Evolutionary conservation across 2,329 filamentous ascomycete genomes (phyloP), one percentile per base, ranked within the genome.

Genomic region (Epichloe hybrida): DNA sequence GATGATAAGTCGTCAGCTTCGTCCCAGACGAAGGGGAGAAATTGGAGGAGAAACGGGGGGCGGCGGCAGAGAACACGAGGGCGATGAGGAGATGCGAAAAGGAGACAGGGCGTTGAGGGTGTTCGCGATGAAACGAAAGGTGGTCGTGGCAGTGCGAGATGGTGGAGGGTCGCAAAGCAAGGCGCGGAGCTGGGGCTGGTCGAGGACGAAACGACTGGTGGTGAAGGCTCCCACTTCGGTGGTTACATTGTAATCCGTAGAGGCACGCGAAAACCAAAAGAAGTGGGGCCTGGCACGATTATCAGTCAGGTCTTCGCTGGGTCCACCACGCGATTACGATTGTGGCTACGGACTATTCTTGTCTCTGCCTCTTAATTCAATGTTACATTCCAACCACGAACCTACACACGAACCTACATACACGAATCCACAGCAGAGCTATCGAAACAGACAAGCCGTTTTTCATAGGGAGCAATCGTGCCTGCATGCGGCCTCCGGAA

Each of bases 121-220:
- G 49, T 35, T 46, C n/a, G 49, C 40, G 43, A 46, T 35, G 43
- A 36, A 40, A 44, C 31, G 40, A 43, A 36, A 5, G 23, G 46
- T 51, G 45, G 50, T 51, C 34, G 50, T 48, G 45, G 46, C 50
- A 38, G 50, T 17, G 9, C 34, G 38, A 51, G 45, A 35, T 48
- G 49, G 49, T 36, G 38, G 45, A 42, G 34, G 17, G 50, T 42
- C 39, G 45, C 45, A 39, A 35, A 27, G 23, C 23, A 27, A 27
- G 23, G 1, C 23, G 23, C 23, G 3, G 23, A 8, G 23, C 23
- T 27, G 23, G 8, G 31, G 13, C 20, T 11, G 31, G 49, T 12
- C 5, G 27, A n/a, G 35, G 45, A 3, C 35, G 20, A 21, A 8
- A 21, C 20, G 20, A 21, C 20, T 21, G 35, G 9, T 21, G 5